A percentile compares a stretch with the other conserved stretches of the same genome.
Conservation (phyloP, 164 flowering plant species). For the Stephania japonica region DNA sequence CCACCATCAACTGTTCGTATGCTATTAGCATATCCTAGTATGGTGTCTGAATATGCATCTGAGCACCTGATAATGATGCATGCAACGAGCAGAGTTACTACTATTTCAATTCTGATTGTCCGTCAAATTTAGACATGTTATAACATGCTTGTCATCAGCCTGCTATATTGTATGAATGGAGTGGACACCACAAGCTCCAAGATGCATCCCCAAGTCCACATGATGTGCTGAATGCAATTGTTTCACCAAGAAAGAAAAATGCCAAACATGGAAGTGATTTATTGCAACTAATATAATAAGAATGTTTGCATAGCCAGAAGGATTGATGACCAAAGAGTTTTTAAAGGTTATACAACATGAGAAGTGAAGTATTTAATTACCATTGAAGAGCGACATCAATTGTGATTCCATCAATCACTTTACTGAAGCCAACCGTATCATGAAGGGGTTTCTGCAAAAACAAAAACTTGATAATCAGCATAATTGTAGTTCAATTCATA, state of each 20-base stretch:
- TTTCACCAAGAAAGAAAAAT: background rate
- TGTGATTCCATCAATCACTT: slow-evolving; percentile 61
- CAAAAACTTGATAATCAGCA: slow-evolving; percentile 16
- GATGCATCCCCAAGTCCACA: background rate
- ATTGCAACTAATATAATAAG: background rate
- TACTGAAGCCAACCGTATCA: slow-evolving; percentile 70
- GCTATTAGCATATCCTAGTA: slow-evolving; percentile 98
- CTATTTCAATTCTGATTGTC: background rate
- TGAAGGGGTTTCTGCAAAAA: slow-evolving; percentile 77
- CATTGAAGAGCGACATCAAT: slow-evolving; percentile 86
- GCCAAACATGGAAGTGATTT: background rate
- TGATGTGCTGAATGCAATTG: background rate
- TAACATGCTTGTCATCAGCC: background rate
- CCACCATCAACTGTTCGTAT: slow-evolving; percentile 98
- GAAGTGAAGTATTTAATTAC: slow-evolving; percentile 27
- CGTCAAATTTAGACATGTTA: background rate
- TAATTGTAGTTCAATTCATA: background rate
- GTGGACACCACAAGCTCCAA: background rate
- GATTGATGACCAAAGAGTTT: background rate
- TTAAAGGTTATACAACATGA: background rate
- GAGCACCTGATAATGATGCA: slow-evolving; percentile 55
- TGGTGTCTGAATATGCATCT: slow-evolving; percentile 92
- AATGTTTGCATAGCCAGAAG: background rate
- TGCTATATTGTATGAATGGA: background rate
- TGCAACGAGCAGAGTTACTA: background rate